These are phyloP conservation scores for Botrytis pseudocinerea DNA, from an alignment of 2,329 filamentous ascomycete genomes.

Conservation along the genomic window DNA sequence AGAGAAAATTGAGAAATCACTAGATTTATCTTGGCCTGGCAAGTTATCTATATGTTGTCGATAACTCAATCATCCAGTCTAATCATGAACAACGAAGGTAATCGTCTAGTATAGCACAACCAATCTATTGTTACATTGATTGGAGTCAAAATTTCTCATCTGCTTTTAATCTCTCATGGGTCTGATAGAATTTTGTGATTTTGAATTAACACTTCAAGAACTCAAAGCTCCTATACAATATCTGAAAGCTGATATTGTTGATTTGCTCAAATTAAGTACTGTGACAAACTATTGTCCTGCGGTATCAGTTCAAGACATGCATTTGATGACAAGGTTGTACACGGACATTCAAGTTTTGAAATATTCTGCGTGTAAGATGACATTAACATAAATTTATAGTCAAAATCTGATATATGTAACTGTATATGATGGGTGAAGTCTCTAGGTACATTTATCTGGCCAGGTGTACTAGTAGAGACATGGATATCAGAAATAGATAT, in stretches of 20 bases:
- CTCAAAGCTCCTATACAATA: too few species aligned
- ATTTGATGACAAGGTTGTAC: not conserved
- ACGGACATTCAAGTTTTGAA: not conserved
- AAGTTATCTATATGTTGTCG: not conserved
- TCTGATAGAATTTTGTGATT: not conserved
- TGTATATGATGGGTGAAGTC: not conserved
- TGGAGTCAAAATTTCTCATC: not conserved
- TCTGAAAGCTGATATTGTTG: too few species aligned
- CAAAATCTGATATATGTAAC: not conserved
- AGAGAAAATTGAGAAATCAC: not conserved
- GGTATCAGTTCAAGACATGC: not conserved
- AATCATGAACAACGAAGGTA: accelerated
- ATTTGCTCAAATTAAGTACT: not conserved
- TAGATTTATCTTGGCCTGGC: not conserved
- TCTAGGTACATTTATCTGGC: accelerated
- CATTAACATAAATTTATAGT: not conserved
- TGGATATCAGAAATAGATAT: not conserved
- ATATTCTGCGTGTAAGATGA: not conserved
- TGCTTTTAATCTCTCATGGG: not conserved
- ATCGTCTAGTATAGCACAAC: not conserved
- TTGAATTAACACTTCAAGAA: too few species aligned
- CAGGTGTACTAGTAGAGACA: too few species aligned
- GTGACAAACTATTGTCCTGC: accelerated
- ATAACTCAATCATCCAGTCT: not conserved
- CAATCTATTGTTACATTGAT: not conserved